Evolutionary conservation across 805 yeast species (phyloP).

Genomic region (Pichia rugopelliculosa): DNA sequence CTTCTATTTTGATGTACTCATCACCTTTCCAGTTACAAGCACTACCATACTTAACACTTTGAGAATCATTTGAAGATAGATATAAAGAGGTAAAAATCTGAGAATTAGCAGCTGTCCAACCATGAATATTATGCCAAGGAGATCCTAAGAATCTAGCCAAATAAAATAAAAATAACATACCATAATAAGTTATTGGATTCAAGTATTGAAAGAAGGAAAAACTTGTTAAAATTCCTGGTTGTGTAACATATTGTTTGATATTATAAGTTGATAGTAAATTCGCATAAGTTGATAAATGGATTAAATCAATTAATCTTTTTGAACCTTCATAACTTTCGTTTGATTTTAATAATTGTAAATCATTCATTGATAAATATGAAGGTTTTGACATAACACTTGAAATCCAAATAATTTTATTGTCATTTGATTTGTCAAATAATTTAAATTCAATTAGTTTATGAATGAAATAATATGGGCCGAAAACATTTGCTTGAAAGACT

Average conservation of each 20-base stretch:
- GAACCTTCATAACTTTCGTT: constrained; percentile 84
- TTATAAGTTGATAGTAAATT: constrained; percentile 40
- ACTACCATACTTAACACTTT: constrained; percentile 62
- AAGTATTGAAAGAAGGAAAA: constrained; percentile 70
- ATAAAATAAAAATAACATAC: constrained; percentile 81
- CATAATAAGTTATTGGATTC: constrained; percentile 72
- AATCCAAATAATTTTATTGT: constrained; percentile 74
- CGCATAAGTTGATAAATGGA: constrained; percentile 66
- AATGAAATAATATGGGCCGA: constrained; percentile 85
- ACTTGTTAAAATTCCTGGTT: constrained; percentile 91
- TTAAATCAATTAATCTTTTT: constrained; percentile 74
- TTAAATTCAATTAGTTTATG: constrained; percentile 49
- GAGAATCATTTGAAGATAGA: constrained; percentile 40
- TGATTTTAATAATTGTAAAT: constrained; percentile 60
- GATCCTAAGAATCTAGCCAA: constrained; percentile 77
- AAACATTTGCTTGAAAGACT: constrained; percentile 93
- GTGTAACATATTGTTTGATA: constrained; percentile 69
- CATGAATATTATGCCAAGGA: constrained; percentile 81
- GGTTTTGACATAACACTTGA: constrained; percentile 79
- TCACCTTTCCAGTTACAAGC: constrained; percentile 58
- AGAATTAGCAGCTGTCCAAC: constrained; percentile 86
- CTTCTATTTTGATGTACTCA: constrained; percentile 50
- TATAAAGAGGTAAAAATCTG: constrained; percentile 59
- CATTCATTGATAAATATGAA: constrained; percentile 62
- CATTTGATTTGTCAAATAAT: constrained; percentile 33